Base-by-base conservation (phyloP, 73 alveolate species). In the Paramecium tetraurelia region DNA sequence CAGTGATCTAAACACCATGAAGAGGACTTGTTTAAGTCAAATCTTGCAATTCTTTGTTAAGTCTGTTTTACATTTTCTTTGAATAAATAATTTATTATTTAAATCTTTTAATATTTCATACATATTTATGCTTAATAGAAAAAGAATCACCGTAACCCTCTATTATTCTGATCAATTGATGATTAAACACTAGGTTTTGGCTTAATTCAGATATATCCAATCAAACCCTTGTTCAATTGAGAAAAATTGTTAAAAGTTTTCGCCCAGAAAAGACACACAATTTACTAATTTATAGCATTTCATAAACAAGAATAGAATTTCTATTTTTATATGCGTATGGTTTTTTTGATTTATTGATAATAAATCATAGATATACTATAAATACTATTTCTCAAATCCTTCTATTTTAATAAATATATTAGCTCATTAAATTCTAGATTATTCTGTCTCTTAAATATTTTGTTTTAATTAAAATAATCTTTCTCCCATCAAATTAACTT, bases 51-150 rank as follows among this genome's bases (percentile, higher is more conserved):
- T 89, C 94, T 48, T 89, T 89, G 27, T 69, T 57, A 20, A 89
- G 20, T 70, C 94, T 77, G 72, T 89, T 89, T 50, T 89, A 33
- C 94, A 89, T 89, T 58, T 86, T 41, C 21, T 40, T 29, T 86
- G n/a, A 75, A 75, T n/a, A 75, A 31, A 14, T 71, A 75, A 14
- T 75, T 68, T 68, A 68, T 31, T 20, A 68, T 68, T 33, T 68
- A 53, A 53, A 53, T 53, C 69, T 53, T 53, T 48, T 53, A 18
- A 53, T 53, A 53, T 40, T 40, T 40, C 48, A 40, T 40, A 5
- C 4, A 2, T 7, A 40, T 40, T 40, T 40, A 40, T 40, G 48
- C 48, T 40, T 40, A 40, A 40, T 40, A 40, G 48, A 40, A 40
- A 38, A 38, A 38, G 9, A 38, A 38, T 38, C 9, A 38, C 9